Percentiles rank a stretch among this genome's conserved stretches.
These are phyloP conservation scores for Fonsecaea multimorphosa DNA, from an alignment of 2,329 filamentous ascomycete genomes.

Conservation along the genomic window DNA sequence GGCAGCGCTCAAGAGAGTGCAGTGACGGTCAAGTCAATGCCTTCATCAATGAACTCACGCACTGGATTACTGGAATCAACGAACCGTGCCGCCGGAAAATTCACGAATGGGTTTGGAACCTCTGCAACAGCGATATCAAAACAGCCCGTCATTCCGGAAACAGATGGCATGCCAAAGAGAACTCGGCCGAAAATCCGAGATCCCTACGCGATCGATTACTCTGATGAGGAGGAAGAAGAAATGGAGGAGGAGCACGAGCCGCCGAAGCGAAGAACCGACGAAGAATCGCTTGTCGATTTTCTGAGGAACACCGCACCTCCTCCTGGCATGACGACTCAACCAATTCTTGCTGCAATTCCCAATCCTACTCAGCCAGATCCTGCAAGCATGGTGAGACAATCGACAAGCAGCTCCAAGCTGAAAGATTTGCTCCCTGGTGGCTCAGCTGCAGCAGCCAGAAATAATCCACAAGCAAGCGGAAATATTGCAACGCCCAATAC, in stretches of 20 bases:
- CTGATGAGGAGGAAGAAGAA: slow-evolving; percentile 69
- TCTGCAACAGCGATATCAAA: slow-evolving; percentile 23
- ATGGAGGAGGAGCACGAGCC: slow-evolving; percentile 59
- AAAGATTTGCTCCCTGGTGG: slow-evolving; percentile 32
- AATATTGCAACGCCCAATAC: slow-evolving; percentile 20
- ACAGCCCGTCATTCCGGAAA: slow-evolving; percentile 42
- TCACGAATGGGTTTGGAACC: slow-evolving; percentile 17
- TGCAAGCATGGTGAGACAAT: slow-evolving; percentile 24
- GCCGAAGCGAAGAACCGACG: slow-evolving; percentile 43
- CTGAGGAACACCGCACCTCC: slow-evolving; percentile 54
- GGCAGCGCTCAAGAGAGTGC: slow-evolving; percentile 55
- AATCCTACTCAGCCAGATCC: slow-evolving; percentile 19
- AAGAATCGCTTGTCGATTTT: slow-evolving; percentile 58
- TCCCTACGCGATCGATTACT: slow-evolving; percentile 87
- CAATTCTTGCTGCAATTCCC: slow-evolving; percentile 36
- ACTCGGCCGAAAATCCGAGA: slow-evolving; percentile 82
- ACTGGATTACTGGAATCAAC: slow-evolving; percentile 67
- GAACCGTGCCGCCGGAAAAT: slow-evolving; percentile 39
- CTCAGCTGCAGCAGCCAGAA: slow-evolving; percentile 4
- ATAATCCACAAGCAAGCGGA: slow-evolving; percentile 7
- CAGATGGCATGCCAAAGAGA: slow-evolving; percentile 65
- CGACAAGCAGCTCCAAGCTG: slow-evolving; percentile 34
- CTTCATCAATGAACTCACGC: slow-evolving; percentile 75
- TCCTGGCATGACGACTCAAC: slow-evolving; percentile 41
- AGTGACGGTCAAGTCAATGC: slow-evolving; percentile 57